Evolutionary conservation across 495 filamentous ascomycete genomes (phyloP).

Genomic region (Penicillium manginii): DNA sequence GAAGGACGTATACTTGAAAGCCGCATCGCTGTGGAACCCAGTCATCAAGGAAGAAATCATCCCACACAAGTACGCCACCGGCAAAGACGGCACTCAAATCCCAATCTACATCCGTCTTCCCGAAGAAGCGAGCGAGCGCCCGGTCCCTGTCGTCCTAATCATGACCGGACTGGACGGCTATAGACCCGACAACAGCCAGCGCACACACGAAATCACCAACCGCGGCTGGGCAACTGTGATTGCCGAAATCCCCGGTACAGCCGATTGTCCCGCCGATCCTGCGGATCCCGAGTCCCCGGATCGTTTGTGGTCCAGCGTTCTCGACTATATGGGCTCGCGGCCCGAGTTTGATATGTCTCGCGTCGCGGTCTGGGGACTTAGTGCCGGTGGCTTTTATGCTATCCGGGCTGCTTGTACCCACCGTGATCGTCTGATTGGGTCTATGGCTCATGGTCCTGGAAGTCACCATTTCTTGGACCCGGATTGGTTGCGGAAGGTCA

Average conservation of each 20-base stretch:
- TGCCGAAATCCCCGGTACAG: slow-evolving; percentile 79
- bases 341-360: slow-evolving; percentile 62
- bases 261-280: slow-evolving; percentile 71
- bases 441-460: slow-evolving; percentile 73
- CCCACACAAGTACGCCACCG: slow-evolving; percentile 54
- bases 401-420: slow-evolving; percentile 76
- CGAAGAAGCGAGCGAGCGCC: slow-evolving; percentile 39
- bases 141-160: slow-evolving; percentile 65
- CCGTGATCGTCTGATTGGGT: slow-evolving; percentile 56
- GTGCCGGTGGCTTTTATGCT: slow-evolving; percentile 77
- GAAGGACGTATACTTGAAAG: slow-evolving; percentile 66
- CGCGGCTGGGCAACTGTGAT: slow-evolving; percentile 65
- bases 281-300: slow-evolving; percentile 56
- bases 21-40: slow-evolving; percentile 56
- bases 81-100: slow-evolving; percentile 58
- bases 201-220: slow-evolving; percentile 65
- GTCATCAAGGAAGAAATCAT: slow-evolving; percentile 63
- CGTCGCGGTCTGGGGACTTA: slow-evolving; percentile 73
- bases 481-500: slow-evolving; percentile 67
- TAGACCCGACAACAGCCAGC: slow-evolving; percentile 74
- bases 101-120: slow-evolving; percentile 70
- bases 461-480: slow-evolving; percentile 68
- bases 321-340: slow-evolving; percentile 66
- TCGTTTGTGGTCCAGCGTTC: slow-evolving; percentile 57
- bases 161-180: slow-evolving; percentile 82